Conservation (phyloP, 225 moss, liverwort and hornwort species). For the Lunularia cruciata region DNA sequence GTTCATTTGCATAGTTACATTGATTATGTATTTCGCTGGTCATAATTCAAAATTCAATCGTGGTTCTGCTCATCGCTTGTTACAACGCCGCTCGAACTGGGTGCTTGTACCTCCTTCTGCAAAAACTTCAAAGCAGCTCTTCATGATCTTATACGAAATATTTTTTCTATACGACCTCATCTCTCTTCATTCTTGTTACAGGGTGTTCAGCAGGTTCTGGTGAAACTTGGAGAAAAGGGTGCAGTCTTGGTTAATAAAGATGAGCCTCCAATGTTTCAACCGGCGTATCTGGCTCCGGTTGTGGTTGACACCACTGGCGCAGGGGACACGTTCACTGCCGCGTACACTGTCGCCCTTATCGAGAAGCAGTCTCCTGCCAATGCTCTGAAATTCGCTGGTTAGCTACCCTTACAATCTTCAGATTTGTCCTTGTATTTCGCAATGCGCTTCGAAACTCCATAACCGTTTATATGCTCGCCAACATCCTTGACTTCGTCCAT, state of each 20-base stretch:
- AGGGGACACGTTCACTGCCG: slow-evolving; percentile 75
- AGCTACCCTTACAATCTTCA: background rate
- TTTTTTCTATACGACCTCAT: no score
- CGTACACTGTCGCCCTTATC: slow-evolving; percentile 66
- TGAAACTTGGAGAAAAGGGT: slow-evolving; percentile 63
- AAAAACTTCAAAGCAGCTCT: no score
- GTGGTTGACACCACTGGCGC: slow-evolving; percentile 80
- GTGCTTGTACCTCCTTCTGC: no score
- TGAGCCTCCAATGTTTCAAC: slow-evolving; percentile 49
- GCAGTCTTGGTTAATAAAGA: slow-evolving; percentile 59
- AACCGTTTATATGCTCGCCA: background rate
- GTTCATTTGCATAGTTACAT: no score
- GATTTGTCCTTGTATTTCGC: background rate
- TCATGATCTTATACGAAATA: no score
- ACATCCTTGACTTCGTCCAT: no score
- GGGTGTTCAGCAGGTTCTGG: slow-evolving; percentile 75
- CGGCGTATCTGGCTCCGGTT: slow-evolving; percentile 52
- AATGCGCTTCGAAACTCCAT: background rate
- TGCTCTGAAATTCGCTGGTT: slow-evolving; percentile 84
- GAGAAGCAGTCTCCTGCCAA: slow-evolving; percentile 60
- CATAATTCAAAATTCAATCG: no score
- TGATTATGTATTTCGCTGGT: no score
- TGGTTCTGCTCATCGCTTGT: no score
- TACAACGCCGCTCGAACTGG: no score
- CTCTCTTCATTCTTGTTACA: slow-evolving; percentile 13